Percentiles rank a stretch among this genome's conserved stretches.
Conservation (phyloP, 495 filamentous ascomycete genomes). For the Penicillium malachiteum region DNA sequence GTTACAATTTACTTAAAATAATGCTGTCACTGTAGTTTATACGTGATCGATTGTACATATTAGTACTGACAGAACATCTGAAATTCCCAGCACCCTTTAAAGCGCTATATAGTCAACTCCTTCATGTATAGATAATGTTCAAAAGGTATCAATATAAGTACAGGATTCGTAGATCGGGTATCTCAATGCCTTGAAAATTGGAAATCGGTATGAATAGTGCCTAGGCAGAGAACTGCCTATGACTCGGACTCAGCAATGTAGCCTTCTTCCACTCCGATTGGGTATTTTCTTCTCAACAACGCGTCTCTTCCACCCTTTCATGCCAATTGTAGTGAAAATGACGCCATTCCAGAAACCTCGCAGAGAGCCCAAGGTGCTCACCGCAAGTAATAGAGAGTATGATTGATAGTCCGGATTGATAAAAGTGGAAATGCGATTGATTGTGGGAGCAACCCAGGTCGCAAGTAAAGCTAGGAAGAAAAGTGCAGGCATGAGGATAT, state of each 20-base stretch:
- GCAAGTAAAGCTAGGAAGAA: slow-evolving; percentile 47
- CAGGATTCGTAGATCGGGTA: no score
- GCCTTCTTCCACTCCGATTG: background rate
- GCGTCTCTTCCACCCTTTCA: slow-evolving; percentile 31
- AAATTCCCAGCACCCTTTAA: no score
- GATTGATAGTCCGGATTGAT: slow-evolving; percentile 29
- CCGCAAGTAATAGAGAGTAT: slow-evolving; percentile 38
- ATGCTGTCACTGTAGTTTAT: no score
- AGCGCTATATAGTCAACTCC: no score
- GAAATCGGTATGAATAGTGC: background rate
- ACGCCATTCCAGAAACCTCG: slow-evolving; percentile 51
- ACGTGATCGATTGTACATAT: no score
- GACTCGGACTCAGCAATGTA: background rate
- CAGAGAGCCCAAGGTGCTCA: slow-evolving; percentile 40
- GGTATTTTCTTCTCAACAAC: background rate
- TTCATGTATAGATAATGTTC: no score
- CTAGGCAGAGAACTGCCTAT: background rate
- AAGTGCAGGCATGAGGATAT: slow-evolving; percentile 48
- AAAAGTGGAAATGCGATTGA: slow-evolving; percentile 39
- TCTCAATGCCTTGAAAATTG: no score
- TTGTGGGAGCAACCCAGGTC: slow-evolving; percentile 47
- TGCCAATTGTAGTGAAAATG: slow-evolving; percentile 42
- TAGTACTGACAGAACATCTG: no score
- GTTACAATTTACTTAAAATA: no score
- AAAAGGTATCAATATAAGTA: no score